Base-by-base conservation (phyloP, 495 filamentous ascomycete species). In the Neurospora hispaniola region DNA sequence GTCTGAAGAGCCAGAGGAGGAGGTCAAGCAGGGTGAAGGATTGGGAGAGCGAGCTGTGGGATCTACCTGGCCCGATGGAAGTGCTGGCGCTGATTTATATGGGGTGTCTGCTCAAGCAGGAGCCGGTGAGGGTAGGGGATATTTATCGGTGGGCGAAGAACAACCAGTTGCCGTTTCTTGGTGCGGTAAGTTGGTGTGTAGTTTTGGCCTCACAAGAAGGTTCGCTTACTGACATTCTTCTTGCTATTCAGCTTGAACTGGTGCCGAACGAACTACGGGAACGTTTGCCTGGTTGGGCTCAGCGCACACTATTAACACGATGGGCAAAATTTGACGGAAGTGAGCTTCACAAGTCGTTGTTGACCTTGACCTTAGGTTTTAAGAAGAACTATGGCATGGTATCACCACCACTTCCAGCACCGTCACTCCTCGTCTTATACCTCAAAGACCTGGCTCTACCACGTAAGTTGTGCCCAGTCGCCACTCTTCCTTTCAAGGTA, bases 391-490 rank as follows among this genome's bases (percentile, higher is more conserved):
- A 92, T 77, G 88, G 87, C 20, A 84, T 97, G 76, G 77, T 81
- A 0, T 89, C 97, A 70, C 94, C 96, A 1, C 81, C 88, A 1
- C 75, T 97, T 44, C 96, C 97, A 71, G 79, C 81, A 20, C 86
- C 89, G 6, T 80, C 91, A 6, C 75, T 97, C 20, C 79, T 94
- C 10, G 89, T 90, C 72, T 86, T 90, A 46, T 90, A 91, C 72
- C 86, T 96, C 39, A 90, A 86, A 74, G 86, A 91, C 66, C 84
- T 98, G 35, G 89, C 90, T 10, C 83, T 99, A 27, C 96, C 96
- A 54, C 78, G 93, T 95, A 89, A 73, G 88, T 78, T 38, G 41
- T n/a, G 12, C 20, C 6, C 27, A 31, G 27, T 2, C 27, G 2
- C 39, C 39, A 0, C 39, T 40, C 39, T 11, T 40, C 39, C 39